Evolutionary conservation across 768 basidiomycete genomes (phyloP), one percentile per base, ranked within the genome.

Genomic region (Tylopilus vinaceipallidus): DNA sequence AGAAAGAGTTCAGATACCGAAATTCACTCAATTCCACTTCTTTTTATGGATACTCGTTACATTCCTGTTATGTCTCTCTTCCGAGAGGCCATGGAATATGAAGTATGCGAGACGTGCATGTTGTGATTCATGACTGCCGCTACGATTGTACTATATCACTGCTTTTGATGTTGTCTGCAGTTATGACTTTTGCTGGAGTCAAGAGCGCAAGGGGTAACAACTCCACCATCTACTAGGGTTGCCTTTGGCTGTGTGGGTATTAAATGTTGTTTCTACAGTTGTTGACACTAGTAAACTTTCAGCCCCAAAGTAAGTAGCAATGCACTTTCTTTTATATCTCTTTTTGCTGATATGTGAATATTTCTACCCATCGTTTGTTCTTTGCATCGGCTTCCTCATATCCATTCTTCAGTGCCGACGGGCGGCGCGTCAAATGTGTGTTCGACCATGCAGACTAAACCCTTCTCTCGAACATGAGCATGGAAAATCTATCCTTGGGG

Each of bases 71-170:
- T 82, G 71, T 73, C 73, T 47, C 66, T 80, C 23, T 79, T 85
- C 50, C 75, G 72, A 24, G 62, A 75, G 58, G 81, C 81, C 27
- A 75, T 86, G 68, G 77, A 74, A 55, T 78, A 86, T 60, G 84
- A 86, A 75, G 83, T 83, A 57, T n/a, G n/a, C 38, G 55, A 35
- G 49, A 33, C 26, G 30, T 35, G 35, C 40, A 19, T 22, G 26
- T 34, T 20, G 37, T 49, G 16, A 37, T 42, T 27, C 20, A 17
- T 17, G 16, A 19, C 40, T 47, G 20, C 14, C 40, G 20, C 10
- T 17, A 34, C 12, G 84, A 82, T 58, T 83, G 11, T 70, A 75
- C 33, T 82, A 83, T 55, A 77, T 81, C 49, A 76, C 79, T 16
- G 71, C 70, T 3, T 72, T 73, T 12, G 79, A 73, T 37, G 69